A percentile compares a stretch with the other conserved stretches of the same genome.
These are phyloP conservation scores for Tolypocladium tundrense DNA, from an alignment of 2,329 filamentous ascomycete species.

Conservation along the genomic window DNA sequence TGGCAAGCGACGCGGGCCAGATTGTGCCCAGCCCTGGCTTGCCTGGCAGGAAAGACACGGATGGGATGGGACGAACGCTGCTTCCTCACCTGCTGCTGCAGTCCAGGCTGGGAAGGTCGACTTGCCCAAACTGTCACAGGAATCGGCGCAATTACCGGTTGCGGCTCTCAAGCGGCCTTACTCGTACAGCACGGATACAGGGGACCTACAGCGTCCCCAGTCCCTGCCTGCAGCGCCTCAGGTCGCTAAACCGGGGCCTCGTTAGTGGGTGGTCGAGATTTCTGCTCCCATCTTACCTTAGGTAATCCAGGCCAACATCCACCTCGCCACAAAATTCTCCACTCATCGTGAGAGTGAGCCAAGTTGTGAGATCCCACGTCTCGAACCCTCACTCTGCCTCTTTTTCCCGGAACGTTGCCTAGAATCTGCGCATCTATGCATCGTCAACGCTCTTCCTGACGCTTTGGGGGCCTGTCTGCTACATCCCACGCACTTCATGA, in stretches of 20 bases:
- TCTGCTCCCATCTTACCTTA: background rate
- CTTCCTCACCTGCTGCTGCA: background rate
- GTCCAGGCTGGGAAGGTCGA: background rate
- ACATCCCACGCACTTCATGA: background rate
- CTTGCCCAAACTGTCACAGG: background rate
- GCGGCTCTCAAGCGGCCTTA: background rate
- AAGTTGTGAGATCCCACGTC: background rate
- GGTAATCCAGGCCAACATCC: background rate
- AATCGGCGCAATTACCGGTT: background rate
- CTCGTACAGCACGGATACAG: background rate
- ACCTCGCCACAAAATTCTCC: background rate
- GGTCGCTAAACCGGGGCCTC: background rate
- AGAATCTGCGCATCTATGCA: background rate
- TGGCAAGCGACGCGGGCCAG: background rate
- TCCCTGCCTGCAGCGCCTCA: background rate
- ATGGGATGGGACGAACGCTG: background rate
- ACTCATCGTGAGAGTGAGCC: background rate
- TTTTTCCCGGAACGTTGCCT: background rate
- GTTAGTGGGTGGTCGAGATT: background rate
- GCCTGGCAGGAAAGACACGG: background rate
- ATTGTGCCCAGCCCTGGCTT: background rate
- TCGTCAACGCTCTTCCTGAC: background rate
- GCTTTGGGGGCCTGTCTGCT: background rate
- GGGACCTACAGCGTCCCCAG: background rate
- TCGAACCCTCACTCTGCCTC: background rate